Base-by-base conservation (phyloP, 371 early-diverging fungal species). In the Rhizopus delemar region DNA sequence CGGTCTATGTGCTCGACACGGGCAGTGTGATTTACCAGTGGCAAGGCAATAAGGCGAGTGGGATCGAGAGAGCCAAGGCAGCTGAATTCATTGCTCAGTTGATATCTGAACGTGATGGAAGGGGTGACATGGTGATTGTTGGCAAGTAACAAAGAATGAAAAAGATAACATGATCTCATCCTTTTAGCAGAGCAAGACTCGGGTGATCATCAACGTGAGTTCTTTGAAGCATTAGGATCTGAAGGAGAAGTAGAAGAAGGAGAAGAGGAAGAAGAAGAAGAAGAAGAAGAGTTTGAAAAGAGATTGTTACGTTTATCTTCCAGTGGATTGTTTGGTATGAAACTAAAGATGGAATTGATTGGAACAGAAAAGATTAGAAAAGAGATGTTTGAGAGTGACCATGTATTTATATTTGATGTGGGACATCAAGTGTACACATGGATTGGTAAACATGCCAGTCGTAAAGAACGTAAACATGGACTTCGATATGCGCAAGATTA, bases 1-100 rank as follows among this genome's bases (percentile, higher is more conserved):
- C 91, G 62, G 91, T 91, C 39, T 93, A 92, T 65, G 78, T 93
- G 4, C 68, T 90, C 15, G 93, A 93, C 62, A 73, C 81, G 0
- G 93, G 91, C 34, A 73, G 82, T 48, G 72, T 69, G 32, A 67
- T 93, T 49, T 82, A 83, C 65, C 90, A 88, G 67, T 92, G 90
- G 89, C 91, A 92, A 59, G 93, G 94, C 13, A 59, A 60, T 16
- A 58, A 80, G 7, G 68, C 85, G 35, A 80, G 76, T n/a, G 89
- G 89, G 8, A 68, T 85, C 36, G 93, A 93, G 61, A 83, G 75
- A 51, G 81, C 83, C 45, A 90, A 89, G 62, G 91, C 91, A 28
- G 90, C 90, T 9, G 87, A 90, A 63, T 86, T 78, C 51, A 75
- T 82, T 32, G 57, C 85, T 28, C 78, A 83, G 28, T 65, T 91